Evolutionary conservation across 345 rosid species (phyloP).

Genomic region (Carallia pectinifolia): DNA sequence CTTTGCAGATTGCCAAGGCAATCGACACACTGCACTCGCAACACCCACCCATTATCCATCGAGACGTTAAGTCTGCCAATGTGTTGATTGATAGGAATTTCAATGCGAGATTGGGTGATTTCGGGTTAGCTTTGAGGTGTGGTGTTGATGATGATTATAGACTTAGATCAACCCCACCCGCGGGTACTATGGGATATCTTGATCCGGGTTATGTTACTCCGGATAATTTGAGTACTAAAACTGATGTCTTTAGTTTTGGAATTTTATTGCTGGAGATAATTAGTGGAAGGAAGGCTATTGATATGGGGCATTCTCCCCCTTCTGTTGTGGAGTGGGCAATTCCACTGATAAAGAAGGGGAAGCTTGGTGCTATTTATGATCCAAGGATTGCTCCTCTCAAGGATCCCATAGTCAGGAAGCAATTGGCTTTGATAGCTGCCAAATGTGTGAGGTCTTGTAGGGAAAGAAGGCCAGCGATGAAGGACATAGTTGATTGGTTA

Average conservation of each 20-base stretch:
- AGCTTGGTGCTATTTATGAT: constrained; percentile 69
- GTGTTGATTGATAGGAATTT: constrained; percentile 84
- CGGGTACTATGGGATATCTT: constrained; percentile 95
- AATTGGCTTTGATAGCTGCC: constrained; percentile 74
- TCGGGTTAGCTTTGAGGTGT: constrained; percentile 87
- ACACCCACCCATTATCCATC: constrained; percentile 74
- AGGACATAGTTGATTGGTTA: constrained; percentile 79
- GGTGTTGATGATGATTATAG: constrained; percentile 63
- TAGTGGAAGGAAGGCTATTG: constrained; percentile 95
- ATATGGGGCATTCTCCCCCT: constrained; percentile 83
- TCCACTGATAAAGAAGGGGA: constrained; percentile 85
- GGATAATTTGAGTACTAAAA: constrained; percentile 85
- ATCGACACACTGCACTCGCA: constrained; percentile 71
- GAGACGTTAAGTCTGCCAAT: constrained; percentile 96
- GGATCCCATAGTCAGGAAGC: constrained; percentile 74
- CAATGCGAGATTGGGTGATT: constrained; percentile 92
- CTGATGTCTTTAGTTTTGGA: constrained; percentile 97
- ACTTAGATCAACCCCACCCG: constrained; percentile 91
- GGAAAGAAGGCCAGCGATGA: constrained; percentile 92
- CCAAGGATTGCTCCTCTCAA: constrained; percentile 62
- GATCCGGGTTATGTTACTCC: constrained; percentile 97
- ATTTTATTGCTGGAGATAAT: constrained; percentile 90
- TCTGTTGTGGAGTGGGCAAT: constrained; percentile 95
- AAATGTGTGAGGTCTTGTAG: constrained; percentile 96
- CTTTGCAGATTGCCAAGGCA: constrained; percentile 84